Base-by-base conservation (phyloP, 1,284 basidiomycete genomes). In the Leccinum solheimii region DNA sequence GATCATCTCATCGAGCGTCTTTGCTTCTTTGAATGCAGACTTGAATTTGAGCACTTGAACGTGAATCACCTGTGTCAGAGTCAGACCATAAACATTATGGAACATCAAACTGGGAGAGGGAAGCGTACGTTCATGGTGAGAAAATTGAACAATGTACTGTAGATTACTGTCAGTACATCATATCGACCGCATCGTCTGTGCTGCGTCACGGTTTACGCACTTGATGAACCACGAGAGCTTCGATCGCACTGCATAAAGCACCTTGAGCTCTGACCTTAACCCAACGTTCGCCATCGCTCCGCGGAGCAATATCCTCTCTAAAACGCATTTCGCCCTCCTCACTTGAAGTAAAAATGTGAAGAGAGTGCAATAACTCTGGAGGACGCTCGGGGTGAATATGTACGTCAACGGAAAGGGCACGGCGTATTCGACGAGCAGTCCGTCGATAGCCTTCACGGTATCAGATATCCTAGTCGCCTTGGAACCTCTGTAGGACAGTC, bases 371-470 rank as follows among this genome's bases (percentile, higher is more conserved):
- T 94, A 94, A 1, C 80, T 75, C 64, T 84, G 81, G 55, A 90
- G 75, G 3, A 82, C 79, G 3, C 76, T 78, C 1, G 87, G 83
- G 1, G 85, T 84, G 70, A 94, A 91, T 52, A 94, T 81, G 68
- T 93, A 94, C 0, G 87, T 88, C 63, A 95, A 74, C 0, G 93
- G 93, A 70, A 94, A 94, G 1, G 93, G 90, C 0, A 90, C 81
- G 16, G 87, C 83, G 66, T 94, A 94, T 77, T 92, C 91, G 32
- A 91, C 76, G 2, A 80, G 74, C 5, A 94, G 78, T 0, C 85
- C 87, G 27, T 87, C 84, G n/a, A 94, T 79, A 1, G 83, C 82
- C 67, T 80, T 82, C 58, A 91, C 80, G 1, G 85, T 86, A 55
- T 81, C 77, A 23, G 71, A 70, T 48, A 82, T 78, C 23, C 74